Evolutionary conservation across 495 filamentous ascomycete species (phyloP).

Genomic region (Polyplosphaeria fusca): DNA sequence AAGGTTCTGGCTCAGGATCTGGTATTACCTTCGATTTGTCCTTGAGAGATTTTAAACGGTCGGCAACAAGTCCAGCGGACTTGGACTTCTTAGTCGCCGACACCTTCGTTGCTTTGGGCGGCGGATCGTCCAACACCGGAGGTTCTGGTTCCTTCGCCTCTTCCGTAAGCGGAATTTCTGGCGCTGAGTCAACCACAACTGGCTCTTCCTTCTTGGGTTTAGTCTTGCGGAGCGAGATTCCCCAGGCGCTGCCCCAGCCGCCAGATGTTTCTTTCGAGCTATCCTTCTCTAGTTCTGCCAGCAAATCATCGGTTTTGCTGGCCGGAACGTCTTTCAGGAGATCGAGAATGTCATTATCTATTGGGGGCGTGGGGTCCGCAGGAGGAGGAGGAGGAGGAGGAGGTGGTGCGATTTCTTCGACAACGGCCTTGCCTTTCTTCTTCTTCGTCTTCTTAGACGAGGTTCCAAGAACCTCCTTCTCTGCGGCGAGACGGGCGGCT

Average conservation of each 20-base stretch:
- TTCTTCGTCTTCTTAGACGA: constrained; percentile 35
- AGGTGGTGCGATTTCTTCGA: constrained; percentile 7
- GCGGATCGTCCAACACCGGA: constrained; percentile 25
- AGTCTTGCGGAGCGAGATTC: constrained; percentile 31
- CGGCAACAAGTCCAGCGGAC: constrained; percentile 42
- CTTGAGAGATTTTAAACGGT: constrained; percentile 50
- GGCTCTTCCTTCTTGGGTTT: constrained; percentile 22
- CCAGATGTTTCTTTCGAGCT: constrained; percentile 9
- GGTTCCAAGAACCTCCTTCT: constrained; percentile 38
- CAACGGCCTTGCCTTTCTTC: constrained; percentile 31
- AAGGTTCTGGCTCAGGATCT: constrained; percentile 26
- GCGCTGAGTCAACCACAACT: constrained; percentile 15
- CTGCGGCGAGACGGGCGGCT: constrained; percentile 36
- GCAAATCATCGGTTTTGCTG: constrained; percentile 21
- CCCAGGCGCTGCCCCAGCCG: constrained; percentile 31
- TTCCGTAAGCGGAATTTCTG: constrained; percentile 11
- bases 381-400: no score
- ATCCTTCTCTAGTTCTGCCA: constrained; percentile 27
- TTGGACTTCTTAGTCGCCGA: constrained; percentile 44
- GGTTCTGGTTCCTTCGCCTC: constrained; percentile 24
- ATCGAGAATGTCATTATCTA: constrained; percentile 25
- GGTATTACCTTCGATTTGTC: constrained; percentile 7
- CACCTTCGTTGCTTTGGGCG: constrained; percentile 42
- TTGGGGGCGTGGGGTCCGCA: no score
- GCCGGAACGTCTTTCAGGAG: constrained; percentile 25